Evolutionary conservation across 371 early-diverging fungal species (phyloP), one percentile per base, ranked within the genome.

Genomic region (Rhizopus delemar): DNA sequence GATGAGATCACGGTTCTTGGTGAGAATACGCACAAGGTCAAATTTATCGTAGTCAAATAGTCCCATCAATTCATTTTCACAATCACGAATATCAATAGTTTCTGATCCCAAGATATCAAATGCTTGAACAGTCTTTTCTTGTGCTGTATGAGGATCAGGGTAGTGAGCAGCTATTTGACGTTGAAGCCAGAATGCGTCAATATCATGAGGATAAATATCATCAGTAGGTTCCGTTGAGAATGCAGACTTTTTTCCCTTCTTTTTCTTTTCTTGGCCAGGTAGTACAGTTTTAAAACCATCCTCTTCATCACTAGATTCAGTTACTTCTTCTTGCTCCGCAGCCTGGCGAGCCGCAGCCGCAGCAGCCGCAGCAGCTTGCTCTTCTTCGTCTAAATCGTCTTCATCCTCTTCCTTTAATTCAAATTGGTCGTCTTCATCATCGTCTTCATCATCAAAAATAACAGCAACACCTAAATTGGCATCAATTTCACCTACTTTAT

Each of bases 121-220:
- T 0, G 94, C 92, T 16, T 78, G 74, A 0, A 77, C 75, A 0
- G 97, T 88, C 79, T 95, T 97, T 54, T 90, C 85, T 74, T 94
- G 94, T 5, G 95, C 92, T 4, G 82, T 81, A 54, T 88, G 88
- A 2, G 94, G 89, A 72, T 97, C 98, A 35, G 87, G 63, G 70
- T 92, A 95, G 57, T 88, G 84, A 22, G 83, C 70, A 31, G 90
- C 80, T 29, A 98, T 82, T 52, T 86, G 83, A 39, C 97, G 90
- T 70, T 97, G 97, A n/a, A 96, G 82, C 96, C 96, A 98, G 73
- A 95, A 96, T 4, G 97, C 95, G 72, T 97, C 97, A 61, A 98
- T 84, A 56, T 93, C 92, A 70, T 94, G 93, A 7, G 93, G 86
- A 31, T 70, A 57, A 39, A 88, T 64, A 28, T 52, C 60, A 38